phyloP scores from a whole-genome alignment of 306 rosid species.

The Malus asiatica region DNA sequence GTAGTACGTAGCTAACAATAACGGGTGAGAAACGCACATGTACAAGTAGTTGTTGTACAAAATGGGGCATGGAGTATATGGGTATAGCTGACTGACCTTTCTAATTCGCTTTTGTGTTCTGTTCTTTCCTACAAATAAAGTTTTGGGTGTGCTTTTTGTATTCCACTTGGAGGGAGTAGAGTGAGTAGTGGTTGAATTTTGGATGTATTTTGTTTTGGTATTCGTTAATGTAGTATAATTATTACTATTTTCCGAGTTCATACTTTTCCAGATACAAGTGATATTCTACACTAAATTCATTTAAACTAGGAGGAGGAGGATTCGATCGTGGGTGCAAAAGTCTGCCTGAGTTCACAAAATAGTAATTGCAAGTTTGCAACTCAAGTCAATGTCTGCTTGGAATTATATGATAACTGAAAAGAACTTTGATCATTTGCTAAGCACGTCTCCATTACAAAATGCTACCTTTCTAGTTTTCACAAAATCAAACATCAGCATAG shows the following conservation, averaged over 20 bases:
- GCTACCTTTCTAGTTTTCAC: background rate
- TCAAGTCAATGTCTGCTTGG: background rate
- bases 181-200: background rate
- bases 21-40: conserved; percentile 18
- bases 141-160: conserved; percentile 27
- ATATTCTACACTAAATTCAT: too few relatives aligned
- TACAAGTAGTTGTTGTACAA: conserved; percentile 32
- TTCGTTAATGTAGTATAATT: background rate
- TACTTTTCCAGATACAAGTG: background rate
- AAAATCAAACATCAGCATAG: background rate
- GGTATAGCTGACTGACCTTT: conserved; percentile 34
- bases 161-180: conserved; percentile 28
- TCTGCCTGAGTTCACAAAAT: background rate
- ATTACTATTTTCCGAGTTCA: background rate
- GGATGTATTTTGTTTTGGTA: conserved; percentile 1
- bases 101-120: conserved; percentile 26
- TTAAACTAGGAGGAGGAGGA: too few relatives aligned
- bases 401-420: background rate
- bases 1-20: conserved; percentile 23
- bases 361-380: background rate
- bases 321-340: too few relatives aligned
- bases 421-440: background rate
- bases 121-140: conserved; percentile 30
- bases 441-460: background rate
- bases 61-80: conserved; percentile 38